Percentiles rank a stretch among this genome's conserved stretches.
Conservation (phyloP, 441 rosid genomes). For the Aleurites moluccanus region DNA sequence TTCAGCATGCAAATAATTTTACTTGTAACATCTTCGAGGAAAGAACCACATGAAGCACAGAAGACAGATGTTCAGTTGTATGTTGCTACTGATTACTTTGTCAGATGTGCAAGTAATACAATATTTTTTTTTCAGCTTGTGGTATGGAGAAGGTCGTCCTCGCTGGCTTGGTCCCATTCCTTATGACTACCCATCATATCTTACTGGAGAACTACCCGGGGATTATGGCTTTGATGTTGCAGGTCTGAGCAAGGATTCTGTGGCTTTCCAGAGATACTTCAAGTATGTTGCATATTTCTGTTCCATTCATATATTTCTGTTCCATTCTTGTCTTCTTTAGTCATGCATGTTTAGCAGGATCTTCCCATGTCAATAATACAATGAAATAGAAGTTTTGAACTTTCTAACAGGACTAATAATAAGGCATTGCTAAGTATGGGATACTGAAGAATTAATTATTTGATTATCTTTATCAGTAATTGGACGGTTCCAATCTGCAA, state of each 20-base stretch:
- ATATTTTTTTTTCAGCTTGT: slow-evolving; percentile 48
- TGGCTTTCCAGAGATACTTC: slow-evolving; percentile 57
- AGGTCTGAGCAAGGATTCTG: slow-evolving; percentile 67
- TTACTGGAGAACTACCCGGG: slow-evolving; percentile 80
- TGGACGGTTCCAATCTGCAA: not conserved
- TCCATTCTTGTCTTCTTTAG: not conserved
- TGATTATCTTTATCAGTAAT: not conserved
- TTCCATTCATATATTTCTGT: not conserved
- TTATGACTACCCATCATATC: slow-evolving; percentile 68
- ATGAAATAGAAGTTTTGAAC: not conserved
- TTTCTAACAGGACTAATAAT: not conserved
- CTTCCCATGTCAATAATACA: not conserved
- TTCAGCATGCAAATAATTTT: not conserved
- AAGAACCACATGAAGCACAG: not conserved
- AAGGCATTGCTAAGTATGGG: not conserved
- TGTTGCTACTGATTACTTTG: not conserved
- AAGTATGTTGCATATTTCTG: slow-evolving; percentile 39
- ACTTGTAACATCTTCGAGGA: not conserved
- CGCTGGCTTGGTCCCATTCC: slow-evolving; percentile 96
- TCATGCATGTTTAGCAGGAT: not conserved
- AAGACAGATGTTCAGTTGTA: not conserved
- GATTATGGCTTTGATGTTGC: slow-evolving; percentile 95
- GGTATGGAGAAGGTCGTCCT: slow-evolving; percentile 90
- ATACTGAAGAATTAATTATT: not conserved
- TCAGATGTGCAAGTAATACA: not conserved